Conservation (phyloP, 306 rosid genomes). For the Carpinus fangiana region DNA sequence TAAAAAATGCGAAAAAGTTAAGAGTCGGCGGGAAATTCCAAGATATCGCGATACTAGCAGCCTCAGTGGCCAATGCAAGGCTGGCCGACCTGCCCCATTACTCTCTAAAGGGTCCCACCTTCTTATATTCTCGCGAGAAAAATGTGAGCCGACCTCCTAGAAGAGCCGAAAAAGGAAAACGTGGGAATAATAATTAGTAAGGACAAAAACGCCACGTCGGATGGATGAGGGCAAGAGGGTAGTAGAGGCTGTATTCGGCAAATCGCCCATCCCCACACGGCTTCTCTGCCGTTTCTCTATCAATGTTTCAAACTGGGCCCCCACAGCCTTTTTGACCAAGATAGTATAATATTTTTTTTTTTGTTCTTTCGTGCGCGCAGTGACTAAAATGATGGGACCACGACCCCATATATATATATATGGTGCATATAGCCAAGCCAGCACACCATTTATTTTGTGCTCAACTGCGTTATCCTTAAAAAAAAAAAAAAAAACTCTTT, state of each 20-base stretch:
- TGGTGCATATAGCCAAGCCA: background rate
- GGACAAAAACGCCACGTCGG: constrained; percentile 30
- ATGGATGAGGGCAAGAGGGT: background rate
- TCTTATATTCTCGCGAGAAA: background rate
- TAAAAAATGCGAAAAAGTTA: background rate
- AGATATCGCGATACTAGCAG: background rate
- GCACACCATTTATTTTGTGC: background rate
- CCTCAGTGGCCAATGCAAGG: background rate
- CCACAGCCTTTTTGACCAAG: constrained; percentile 14
- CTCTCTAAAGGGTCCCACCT: background rate
- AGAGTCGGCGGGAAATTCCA: background rate
- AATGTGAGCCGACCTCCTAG: constrained; percentile 16
- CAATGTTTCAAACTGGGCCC: background rate
- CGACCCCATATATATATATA: too few relatives aligned
- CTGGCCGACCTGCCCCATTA: background rate
- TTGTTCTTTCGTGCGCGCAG: accelerated
- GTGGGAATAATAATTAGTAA: constrained; percentile 16
- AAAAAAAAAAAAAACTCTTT: background rate
- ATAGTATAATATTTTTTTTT: too few relatives aligned
- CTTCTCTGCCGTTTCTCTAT: background rate
- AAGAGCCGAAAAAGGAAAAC: constrained; percentile 17
- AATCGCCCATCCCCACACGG: constrained; percentile 28
- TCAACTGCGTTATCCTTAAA: background rate
- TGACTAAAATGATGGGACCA: constrained; percentile 6
- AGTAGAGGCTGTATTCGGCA: constrained; percentile 5